Percentiles rank a stretch among this genome's conserved stretches.
phyloP scores from a whole-genome alignment of 257 asterid species.

The Nicotiana undulata region DNA sequence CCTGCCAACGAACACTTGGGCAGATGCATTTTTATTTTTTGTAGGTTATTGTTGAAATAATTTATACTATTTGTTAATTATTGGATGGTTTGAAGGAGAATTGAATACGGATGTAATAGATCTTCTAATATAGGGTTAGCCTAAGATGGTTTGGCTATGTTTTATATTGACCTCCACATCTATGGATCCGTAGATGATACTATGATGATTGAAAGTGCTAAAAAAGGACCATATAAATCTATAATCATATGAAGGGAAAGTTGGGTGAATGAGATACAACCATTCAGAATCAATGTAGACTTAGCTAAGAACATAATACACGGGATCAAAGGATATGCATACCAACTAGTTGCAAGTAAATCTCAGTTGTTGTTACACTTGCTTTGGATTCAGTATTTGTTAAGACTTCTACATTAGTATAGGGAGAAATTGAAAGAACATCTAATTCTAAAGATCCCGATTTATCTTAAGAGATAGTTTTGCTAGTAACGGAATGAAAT shows the following conservation, averaged over 20 bases:
- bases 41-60: not conserved
- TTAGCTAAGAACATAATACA: not conserved
- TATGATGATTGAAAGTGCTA: not conserved
- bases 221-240: too few species aligned
- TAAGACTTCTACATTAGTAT: too few species aligned
- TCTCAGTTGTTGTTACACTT: too few species aligned
- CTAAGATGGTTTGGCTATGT: not conserved
- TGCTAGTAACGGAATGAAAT: not conserved
- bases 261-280: too few species aligned
- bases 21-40: too few species aligned
- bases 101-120: not conserved
- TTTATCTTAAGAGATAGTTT: not conserved
- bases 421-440: too few species aligned
- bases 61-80: not conserved
- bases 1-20: too few species aligned
- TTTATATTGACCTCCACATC: not conserved
- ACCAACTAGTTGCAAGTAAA: not conserved
- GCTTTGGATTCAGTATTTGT: not conserved
- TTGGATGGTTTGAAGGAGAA: not conserved
- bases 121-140: not conserved
- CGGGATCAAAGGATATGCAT: not conserved
- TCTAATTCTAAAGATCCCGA: not conserved
- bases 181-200: not conserved
- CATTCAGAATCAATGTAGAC: not conserved
- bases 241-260: too few species aligned